Evolutionary conservation across 495 filamentous ascomycete genomes (phyloP).

Genomic region (Neurospora discreta): DNA sequence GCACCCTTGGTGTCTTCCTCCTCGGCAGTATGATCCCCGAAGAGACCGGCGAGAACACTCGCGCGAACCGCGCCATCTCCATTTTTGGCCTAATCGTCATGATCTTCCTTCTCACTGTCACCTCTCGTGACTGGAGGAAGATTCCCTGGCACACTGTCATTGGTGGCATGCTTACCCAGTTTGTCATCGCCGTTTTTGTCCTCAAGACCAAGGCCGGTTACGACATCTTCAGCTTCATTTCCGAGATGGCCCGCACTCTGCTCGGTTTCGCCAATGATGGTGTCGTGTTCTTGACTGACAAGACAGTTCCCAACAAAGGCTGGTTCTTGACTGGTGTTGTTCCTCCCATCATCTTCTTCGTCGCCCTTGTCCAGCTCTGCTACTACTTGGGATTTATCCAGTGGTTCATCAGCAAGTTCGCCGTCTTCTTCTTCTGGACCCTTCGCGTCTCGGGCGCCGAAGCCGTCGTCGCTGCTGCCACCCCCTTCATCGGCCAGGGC

Average conservation of each 20-base stretch:
- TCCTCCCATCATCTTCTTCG: slow-evolving; percentile 87
- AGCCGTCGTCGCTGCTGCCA: slow-evolving; percentile 85
- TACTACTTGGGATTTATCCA: slow-evolving; percentile 71
- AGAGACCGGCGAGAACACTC: slow-evolving; percentile 62
- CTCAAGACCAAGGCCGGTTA: slow-evolving; percentile 62
- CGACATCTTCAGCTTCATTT: slow-evolving; percentile 86
- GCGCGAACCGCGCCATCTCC: slow-evolving; percentile 66
- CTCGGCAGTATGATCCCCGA: slow-evolving; percentile 62
- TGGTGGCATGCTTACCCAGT: slow-evolving; percentile 74
- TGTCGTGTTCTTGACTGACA: slow-evolving; percentile 57
- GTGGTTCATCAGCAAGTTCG: slow-evolving; percentile 80
- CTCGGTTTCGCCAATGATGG: slow-evolving; percentile 63
- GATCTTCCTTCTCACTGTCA: slow-evolving; percentile 51
- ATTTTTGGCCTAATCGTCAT: slow-evolving; percentile 71
- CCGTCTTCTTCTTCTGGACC: slow-evolving; percentile 81
- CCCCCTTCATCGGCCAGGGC: slow-evolving; percentile 88
- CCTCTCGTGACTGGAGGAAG: slow-evolving; percentile 58
- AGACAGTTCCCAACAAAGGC: slow-evolving; percentile 23
- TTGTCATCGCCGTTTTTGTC: slow-evolving; percentile 80
- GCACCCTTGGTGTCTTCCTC: slow-evolving; percentile 58
- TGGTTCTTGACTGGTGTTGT: slow-evolving; percentile 68
- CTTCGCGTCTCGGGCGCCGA: slow-evolving; percentile 88
- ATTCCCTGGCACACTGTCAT: slow-evolving; percentile 84
- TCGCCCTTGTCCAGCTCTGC: slow-evolving; percentile 70
- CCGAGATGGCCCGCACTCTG: slow-evolving; percentile 53